Conservation (phyloP, 192 early-diverging fungal genomes). For the Mortierella alpina region DNA sequence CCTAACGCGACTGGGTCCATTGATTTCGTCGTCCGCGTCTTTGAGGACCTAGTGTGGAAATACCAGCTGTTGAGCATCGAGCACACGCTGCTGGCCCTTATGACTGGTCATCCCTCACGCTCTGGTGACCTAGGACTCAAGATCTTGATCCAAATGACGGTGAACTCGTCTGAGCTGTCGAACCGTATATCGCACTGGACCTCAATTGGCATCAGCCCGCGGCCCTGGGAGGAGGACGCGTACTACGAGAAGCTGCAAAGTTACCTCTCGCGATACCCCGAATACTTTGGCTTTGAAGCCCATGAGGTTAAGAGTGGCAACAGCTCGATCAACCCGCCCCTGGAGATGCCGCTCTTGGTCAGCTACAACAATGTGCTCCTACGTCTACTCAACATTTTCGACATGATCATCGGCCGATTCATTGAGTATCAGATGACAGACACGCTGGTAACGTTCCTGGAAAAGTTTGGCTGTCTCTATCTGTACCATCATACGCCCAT, state of each 20-base stretch:
- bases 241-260: slow-evolving; percentile 71
- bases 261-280: slow-evolving; percentile 75
- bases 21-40: slow-evolving; percentile 53
- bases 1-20: slow-evolving; percentile 32
- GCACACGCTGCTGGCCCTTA: slow-evolving; percentile 75
- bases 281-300: slow-evolving; percentile 81
- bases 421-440: slow-evolving; percentile 73
- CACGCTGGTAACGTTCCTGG: slow-evolving; percentile 69
- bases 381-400: slow-evolving; percentile 73
- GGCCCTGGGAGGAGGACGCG: slow-evolving; percentile 80
- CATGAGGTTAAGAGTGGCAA: slow-evolving; percentile 60
- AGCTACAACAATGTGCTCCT: slow-evolving; percentile 77
- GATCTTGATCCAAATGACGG: slow-evolving; percentile 58
- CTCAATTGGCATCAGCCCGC: slow-evolving; percentile 67
- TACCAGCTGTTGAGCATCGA: slow-evolving; percentile 75
- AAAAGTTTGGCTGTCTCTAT: slow-evolving; percentile 71
- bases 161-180: slow-evolving; percentile 60
- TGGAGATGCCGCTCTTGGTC: slow-evolving; percentile 69
- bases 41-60: slow-evolving; percentile 80
- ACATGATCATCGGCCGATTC: slow-evolving; percentile 72
- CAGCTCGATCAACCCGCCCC: slow-evolving; percentile 67
- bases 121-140: slow-evolving; percentile 43
- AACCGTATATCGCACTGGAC: slow-evolving; percentile 75
- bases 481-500: slow-evolving; percentile 75
- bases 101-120: slow-evolving; percentile 64